Percentiles rank a stretch among this genome's conserved stretches.
phyloP scores from a whole-genome alignment of 257 asterid genomes.

The Nicotiana attenuata region DNA sequence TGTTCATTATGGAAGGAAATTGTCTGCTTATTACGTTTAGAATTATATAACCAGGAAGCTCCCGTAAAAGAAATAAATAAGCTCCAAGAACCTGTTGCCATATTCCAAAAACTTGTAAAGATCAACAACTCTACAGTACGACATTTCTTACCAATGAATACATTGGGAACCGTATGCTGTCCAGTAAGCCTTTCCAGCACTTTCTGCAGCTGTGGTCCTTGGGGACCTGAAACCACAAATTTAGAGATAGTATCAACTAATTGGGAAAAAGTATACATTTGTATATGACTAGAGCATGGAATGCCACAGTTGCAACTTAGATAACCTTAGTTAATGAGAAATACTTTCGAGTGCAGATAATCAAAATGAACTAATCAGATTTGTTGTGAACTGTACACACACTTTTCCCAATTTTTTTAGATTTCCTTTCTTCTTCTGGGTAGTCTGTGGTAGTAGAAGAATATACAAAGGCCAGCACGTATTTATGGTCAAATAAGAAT shows the following conservation, averaged over 20 bases:
- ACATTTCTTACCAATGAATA: constrained; percentile 69
- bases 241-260: neutral
- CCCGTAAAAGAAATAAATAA: neutral
- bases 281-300: neutral
- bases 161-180: constrained; percentile 91
- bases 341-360: neutral
- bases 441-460: neutral
- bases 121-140: neutral
- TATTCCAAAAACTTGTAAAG: neutral
- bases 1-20: neutral
- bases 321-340: neutral
- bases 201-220: constrained; percentile 76
- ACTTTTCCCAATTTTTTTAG: neutral
- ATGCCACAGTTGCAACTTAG: neutral
- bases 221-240: constrained; percentile 53
- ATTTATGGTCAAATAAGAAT: neutral
- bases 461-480: neutral
- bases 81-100: neutral
- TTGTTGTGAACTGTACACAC: neutral
- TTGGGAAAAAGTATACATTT: neutral
- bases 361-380: neutral
- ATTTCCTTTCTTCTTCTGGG: neutral
- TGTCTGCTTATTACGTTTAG: neutral
- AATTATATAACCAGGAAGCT: neutral
- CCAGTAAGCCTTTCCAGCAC: constrained; percentile 77